Base-by-base conservation (phyloP, 2,329 filamentous ascomycete species). In the Pyrenochaeta sp. region DNA sequence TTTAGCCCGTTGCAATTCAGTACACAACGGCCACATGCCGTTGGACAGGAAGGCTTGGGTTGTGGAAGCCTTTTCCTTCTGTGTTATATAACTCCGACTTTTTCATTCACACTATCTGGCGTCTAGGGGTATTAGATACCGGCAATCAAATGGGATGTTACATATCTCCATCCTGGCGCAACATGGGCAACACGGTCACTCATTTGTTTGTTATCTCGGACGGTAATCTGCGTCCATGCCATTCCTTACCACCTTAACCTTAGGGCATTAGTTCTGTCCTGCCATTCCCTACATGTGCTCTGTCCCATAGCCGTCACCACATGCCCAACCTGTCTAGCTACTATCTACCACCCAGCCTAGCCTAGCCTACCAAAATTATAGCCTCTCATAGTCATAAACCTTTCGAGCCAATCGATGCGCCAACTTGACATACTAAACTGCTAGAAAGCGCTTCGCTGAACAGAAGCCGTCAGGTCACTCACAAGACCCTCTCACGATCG, bases 1-100 rank as follows among this genome's bases (percentile, higher is more conserved):
- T 60, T 60, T 48, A 66, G 54, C 49, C 47, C 48, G 47, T 53
- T 56, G 54, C 47, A 46, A 46, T 54, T 47, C 46, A 46, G 43
- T 54, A 44, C 43, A 9, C 20, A 23, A 27, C 40, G 40, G 43
- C 21, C 39, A 44, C 17, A 44, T 23, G 12, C 29, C 42, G 31
- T 45, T n/a, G 42, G 18, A 32, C n/a, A 27, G 42, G 32, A 31
- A 23, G 14, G 45, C 12, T 30, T 45, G 36, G 42, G 40, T 36
- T 49, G 23, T 52, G 49, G 48, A 45, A 45, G 35, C 15, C 47
- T 40, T 45, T 54, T 27, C n/a, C 23, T 53, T 51, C 57, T 61
- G 57, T 65, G 60, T 63, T 60, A 63, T 65, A 65, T 65, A 65
- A 60, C 47, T 60, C 56, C 43, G 48, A 51, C 43, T 29, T 57